These are phyloP conservation scores for Moesziomyces antarcticus DNA, from an alignment of 1,284 basidiomycete genomes.

Conservation along the genomic window DNA sequence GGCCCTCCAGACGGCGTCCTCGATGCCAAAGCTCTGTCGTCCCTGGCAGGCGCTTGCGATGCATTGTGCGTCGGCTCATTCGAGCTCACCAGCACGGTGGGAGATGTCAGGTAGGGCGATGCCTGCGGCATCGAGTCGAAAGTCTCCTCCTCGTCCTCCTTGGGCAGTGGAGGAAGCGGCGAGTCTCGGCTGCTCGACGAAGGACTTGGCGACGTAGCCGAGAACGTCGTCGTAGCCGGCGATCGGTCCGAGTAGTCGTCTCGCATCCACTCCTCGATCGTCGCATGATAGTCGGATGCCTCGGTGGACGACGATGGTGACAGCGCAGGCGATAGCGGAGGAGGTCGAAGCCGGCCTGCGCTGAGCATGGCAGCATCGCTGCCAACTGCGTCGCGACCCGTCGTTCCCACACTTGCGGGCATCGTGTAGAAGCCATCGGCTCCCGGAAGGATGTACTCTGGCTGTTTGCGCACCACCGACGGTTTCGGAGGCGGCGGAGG, in stretches of 20 bases:
- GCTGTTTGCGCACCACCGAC: slow-evolving; percentile 17
- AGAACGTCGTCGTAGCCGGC: slow-evolving; percentile 18
- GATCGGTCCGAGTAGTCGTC: slow-evolving; percentile 25
- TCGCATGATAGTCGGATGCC: slow-evolving; percentile 20
- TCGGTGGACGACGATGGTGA: slow-evolving; percentile 21
- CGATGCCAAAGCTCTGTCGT: background rate
- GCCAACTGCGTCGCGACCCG: background rate
- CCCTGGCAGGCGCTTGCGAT: background rate
- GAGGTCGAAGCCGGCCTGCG: slow-evolving; percentile 21
- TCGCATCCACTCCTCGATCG: slow-evolving; percentile 36
- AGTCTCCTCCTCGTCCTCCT: slow-evolving; percentile 11
- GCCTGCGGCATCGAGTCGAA: background rate
- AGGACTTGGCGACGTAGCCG: slow-evolving; percentile 15
- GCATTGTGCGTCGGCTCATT: background rate
- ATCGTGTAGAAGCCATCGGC: slow-evolving; percentile 53
- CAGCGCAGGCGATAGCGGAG: slow-evolving; percentile 14
- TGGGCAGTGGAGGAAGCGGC: slow-evolving; percentile 28
- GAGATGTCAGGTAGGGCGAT: slow-evolving; percentile 3
- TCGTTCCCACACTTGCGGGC: slow-evolving; percentile 11
- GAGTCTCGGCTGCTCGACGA: slow-evolving; percentile 23
- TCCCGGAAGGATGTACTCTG: slow-evolving; percentile 51
- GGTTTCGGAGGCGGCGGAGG: slow-evolving; percentile 47
- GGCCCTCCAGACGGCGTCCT: slow-evolving; percentile 10
- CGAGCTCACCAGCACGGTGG: background rate
- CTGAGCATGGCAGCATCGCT: background rate